A percentile compares a stretch with the other conserved stretches of the same genome.
phyloP scores from a whole-genome alignment of 1,284 basidiomycete genomes.

The Cystobasidiaceae sp. region DNA sequence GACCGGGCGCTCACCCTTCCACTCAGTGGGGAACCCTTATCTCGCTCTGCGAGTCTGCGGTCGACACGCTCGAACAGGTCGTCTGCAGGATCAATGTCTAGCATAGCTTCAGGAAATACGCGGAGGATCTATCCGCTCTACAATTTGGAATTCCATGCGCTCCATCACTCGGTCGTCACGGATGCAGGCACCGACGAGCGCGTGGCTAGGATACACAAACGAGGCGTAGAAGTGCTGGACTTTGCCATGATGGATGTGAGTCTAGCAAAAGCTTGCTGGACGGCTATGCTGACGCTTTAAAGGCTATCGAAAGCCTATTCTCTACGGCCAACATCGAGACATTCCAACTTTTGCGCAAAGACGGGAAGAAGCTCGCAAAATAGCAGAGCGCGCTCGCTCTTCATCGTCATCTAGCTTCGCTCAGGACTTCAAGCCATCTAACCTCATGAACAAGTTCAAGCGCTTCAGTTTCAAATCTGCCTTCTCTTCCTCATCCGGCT shows the following conservation, averaged over 20 bases:
- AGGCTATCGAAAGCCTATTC: constrained; percentile 15
- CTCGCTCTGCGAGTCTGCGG: constrained; percentile 45
- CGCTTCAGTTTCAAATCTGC: constrained; percentile 31
- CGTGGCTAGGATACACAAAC: constrained; percentile 81
- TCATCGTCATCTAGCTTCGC: background rate
- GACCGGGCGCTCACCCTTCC: background rate
- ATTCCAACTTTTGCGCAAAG: background rate
- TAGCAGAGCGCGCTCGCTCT: background rate
- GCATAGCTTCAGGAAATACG: constrained; percentile 51
- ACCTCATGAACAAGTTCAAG: constrained; percentile 37
- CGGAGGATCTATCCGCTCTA: constrained; percentile 86
- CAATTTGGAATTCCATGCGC: constrained; percentile 86
- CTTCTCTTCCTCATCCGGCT: constrained; percentile 24
- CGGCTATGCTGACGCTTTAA: constrained; percentile 52
- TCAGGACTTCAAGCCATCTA: constrained; percentile 8
- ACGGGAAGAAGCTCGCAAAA: background rate
- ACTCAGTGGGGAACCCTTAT: constrained; percentile 33
- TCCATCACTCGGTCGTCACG: constrained; percentile 82
- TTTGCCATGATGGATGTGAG: constrained; percentile 46
- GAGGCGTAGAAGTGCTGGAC: constrained; percentile 54
- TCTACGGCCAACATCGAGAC: constrained; percentile 7
- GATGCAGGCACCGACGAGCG: constrained; percentile 92
- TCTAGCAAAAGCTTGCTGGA: constrained; percentile 52
- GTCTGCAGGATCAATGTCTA: constrained; percentile 43
- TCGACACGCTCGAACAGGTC: constrained; percentile 53